Base-by-base conservation (phyloP, 1,284 basidiomycete species). In the Moesziomyces antarcticus region DNA sequence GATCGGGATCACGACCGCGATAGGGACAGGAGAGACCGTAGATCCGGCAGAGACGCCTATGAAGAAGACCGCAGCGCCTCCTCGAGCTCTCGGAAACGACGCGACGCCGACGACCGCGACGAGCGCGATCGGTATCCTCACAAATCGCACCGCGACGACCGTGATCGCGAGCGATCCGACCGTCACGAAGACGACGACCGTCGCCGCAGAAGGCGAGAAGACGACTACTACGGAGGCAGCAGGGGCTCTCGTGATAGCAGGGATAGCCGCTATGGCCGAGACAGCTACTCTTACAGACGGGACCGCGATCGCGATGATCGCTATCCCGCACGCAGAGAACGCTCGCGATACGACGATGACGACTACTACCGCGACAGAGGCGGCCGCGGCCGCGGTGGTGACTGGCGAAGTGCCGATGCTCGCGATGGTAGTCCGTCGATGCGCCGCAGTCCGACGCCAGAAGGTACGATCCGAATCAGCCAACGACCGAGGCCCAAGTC, bases 371-470 rank as follows among this genome's bases (percentile, higher is more conserved):
- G 73, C 30, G 85, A 86, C 6, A 85, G 86, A 35, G 85, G 85
- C 49, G 75, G 82, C 67, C 86, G 86, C 70, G 83, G 85, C 68
- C 82, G 84, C 51, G 86, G 88, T 54, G 88, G 77, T 40, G 70
- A 67, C 37, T 71, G 77, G 56, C 61, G 73, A 37, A 71, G 68
- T 35, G 58, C 66, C 1, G 62, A 58, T 45, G 56, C 63, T 43
- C 42, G 78, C 51, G 57, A 74, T 63, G 69, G 56, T 53, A 90
- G 89, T 25, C 90, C 91, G 11, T 91, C 90, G 6, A 90, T 92
- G 74, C 87, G 91, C 73, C 87, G 93, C 73, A 94, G 92, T 3
- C 95, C 95, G 9, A 99, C 96, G 14, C 96, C 97, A 0, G 90
- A 93, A 78, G 92, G 91, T 47, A 89, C 90, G 13, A 86, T 90